A percentile compares a stretch with the other conserved stretches of the same genome.
Evolutionary conservation across 2,329 filamentous ascomycete species (phyloP).

Genomic region (Dendryphion nanum): DNA sequence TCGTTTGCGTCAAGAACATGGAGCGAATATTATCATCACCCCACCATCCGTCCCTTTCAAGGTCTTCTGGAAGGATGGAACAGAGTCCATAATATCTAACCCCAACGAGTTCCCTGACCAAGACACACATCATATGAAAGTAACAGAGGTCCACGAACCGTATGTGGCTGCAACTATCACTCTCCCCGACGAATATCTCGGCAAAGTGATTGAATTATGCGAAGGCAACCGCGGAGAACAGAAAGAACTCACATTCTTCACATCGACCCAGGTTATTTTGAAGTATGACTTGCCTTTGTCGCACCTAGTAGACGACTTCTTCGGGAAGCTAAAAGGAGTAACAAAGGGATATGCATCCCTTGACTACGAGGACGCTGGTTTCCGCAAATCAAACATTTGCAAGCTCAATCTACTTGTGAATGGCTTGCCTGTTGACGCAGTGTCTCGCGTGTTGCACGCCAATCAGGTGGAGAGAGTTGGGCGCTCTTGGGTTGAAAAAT

Average conservation of each 20-base stretch:
- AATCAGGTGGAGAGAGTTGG: conserved; percentile 81
- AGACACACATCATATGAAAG: conserved; percentile 52
- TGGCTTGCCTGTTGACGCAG: conserved; percentile 87
- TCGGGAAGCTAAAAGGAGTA: conserved; percentile 89
- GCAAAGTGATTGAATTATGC: conserved; percentile 91
- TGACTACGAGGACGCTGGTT: conserved; percentile 95
- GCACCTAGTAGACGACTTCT: conserved; percentile 93
- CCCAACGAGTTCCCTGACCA: conserved; percentile 85
- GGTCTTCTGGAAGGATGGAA: conserved; percentile 75
- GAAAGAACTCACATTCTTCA: conserved; percentile 86
- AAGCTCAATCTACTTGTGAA: conserved; percentile 95
- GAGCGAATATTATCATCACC: conserved; percentile 92
- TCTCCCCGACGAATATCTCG: conserved; percentile 89
- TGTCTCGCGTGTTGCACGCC: conserved; percentile 82
- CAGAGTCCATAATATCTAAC: conserved; percentile 76
- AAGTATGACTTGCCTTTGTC: conserved; percentile 87
- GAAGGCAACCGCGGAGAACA: conserved; percentile 87
- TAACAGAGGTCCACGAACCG: conserved; percentile 66
- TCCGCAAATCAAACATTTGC: conserved; percentile 73
- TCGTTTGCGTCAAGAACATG: conserved; percentile 88
- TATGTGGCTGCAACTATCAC: conserved; percentile 84
- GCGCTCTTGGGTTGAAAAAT: conserved; percentile 86
- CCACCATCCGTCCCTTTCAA: conserved; percentile 93
- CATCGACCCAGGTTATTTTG: conserved; percentile 86
- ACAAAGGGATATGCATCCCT: conserved; percentile 95